Conservation (phyloP, 2,329 filamentous ascomycete genomes). For the Epichloe elymi region DNA sequence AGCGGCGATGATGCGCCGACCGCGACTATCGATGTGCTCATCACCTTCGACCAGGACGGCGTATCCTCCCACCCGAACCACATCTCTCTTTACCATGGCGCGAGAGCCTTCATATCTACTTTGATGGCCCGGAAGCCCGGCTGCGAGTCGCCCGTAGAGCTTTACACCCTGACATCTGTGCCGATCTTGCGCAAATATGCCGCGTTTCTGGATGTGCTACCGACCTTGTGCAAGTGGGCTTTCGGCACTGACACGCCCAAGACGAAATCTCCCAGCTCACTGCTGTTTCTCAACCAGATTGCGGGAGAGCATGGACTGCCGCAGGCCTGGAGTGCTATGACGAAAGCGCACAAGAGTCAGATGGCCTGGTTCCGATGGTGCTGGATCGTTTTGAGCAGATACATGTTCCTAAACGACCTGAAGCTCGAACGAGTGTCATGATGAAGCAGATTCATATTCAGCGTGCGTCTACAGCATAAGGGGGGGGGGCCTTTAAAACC, state of each 20-base stretch:
- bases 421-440: slow-evolving; percentile 32
- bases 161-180: slow-evolving; percentile 74
- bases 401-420: slow-evolving; percentile 93
- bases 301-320: slow-evolving; percentile 40
- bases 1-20: slow-evolving; percentile 22
- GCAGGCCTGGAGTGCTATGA: slow-evolving; percentile 75
- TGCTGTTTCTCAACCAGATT: slow-evolving; percentile 62
- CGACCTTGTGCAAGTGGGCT: slow-evolving; percentile 45
- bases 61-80: slow-evolving; percentile 90
- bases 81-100: slow-evolving; percentile 74
- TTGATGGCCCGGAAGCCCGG: slow-evolving; percentile 52
- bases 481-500: too few relatives aligned
- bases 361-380: slow-evolving; percentile 98
- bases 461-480: too few relatives aligned
- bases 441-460: background rate
- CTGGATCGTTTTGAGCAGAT: slow-evolving; percentile 82
- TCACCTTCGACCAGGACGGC: slow-evolving; percentile 80
- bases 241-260: slow-evolving; percentile 31
- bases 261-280: slow-evolving; percentile 17
- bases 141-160: slow-evolving; percentile 59
- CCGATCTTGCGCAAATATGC: slow-evolving; percentile 68
- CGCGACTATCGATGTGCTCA: slow-evolving; percentile 60
- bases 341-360: slow-evolving; percentile 77
- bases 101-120: slow-evolving; percentile 54
- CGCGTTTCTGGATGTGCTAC: slow-evolving; percentile 60